Evolutionary conservation across 306 rosid genomes (phyloP), one percentile per base, ranked within the genome.

Genomic region (Quercus parvula): DNA sequence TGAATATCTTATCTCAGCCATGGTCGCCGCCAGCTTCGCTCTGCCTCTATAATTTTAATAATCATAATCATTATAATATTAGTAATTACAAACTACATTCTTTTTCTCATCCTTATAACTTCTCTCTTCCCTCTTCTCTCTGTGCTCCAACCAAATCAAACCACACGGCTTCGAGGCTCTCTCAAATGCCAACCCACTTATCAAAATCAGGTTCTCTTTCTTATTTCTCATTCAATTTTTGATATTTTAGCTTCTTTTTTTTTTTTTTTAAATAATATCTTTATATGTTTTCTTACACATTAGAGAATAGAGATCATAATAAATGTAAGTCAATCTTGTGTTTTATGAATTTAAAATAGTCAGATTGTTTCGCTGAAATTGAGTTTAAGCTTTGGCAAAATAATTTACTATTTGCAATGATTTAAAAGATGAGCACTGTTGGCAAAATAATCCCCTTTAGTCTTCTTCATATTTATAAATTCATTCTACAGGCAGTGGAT

Each of bases 401-500:
- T 14, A 64, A 64, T 6, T 64, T 17, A 18, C 70, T 28, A 64
- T 15, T 62, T 27, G 15, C 18, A 62, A 62, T 27, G 69, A 62
- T 28, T 27, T 5, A 25, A 27, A 62, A 8, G 14, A 62, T 25
- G 46, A 18, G 22, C 12, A 9, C 31, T 31, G 35, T 6, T 64
- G 4, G 15, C n/a, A 63, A 13, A 62, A 41, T 41, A 41, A 41
- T 41, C 30, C 17, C 3, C 54, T 49, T 49, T 49, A 49, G 54
- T 49, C 54, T 49, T 11, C 46, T 30, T n/a, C 70, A 30, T 25
- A 64, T 56, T 5, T 33, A 18, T 56, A 80, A 44, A 67, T 76
- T 86, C 58, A 80, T 67, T 44, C 52, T 71, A 85, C 85, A 91
- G 98, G 96, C 41, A 83, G 78, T 85, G 94, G 93, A 78, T 79